Percentiles rank a stretch among this genome's conserved stretches.
These are phyloP conservation scores for Tolypocladium ovalisporum DNA, from an alignment of 2,329 filamentous ascomycete species.

Conservation along the genomic window DNA sequence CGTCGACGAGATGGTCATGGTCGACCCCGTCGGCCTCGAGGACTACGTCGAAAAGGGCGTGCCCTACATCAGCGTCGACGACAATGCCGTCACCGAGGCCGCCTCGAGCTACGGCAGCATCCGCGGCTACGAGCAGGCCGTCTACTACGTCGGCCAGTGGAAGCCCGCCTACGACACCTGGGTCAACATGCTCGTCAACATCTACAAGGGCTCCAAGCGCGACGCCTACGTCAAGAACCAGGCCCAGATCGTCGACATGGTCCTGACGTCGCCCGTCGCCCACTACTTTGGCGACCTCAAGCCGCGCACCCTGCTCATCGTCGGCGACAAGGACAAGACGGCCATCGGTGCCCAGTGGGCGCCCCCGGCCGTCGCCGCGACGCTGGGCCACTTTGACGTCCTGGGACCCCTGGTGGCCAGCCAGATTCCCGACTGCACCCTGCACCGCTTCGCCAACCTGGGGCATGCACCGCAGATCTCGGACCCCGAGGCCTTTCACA, in stretches of 20 bases:
- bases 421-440: conserved; percentile 30
- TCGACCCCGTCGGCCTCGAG: conserved; percentile 42
- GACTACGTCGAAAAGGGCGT: conserved; percentile 40
- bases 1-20: conserved; percentile 32
- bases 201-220: conserved; percentile 35
- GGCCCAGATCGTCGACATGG: conserved; percentile 41
- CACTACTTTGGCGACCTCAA: conserved; percentile 37
- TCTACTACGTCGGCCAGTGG: conserved; percentile 40
- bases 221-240: conserved; percentile 32
- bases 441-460: conserved; percentile 35
- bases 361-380: conserved; percentile 27
- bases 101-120: conserved; percentile 32
- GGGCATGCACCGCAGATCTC: conserved; percentile 45
- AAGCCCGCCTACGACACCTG: conserved; percentile 37
- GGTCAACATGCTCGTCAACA: conserved; percentile 42
- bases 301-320: conserved; percentile 34
- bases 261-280: conserved; percentile 40
- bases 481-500: conserved; percentile 33
- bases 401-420: conserved; percentile 33
- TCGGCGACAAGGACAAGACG: conserved; percentile 41
- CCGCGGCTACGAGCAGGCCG: conserved; percentile 32
- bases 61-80: conserved; percentile 32
- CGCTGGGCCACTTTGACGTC: conserved; percentile 36
- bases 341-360: conserved; percentile 44
- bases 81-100: conserved; percentile 23